Base-by-base conservation (phyloP, 805 yeast genomes). In the Wickerhamomyces bisporus region DNA sequence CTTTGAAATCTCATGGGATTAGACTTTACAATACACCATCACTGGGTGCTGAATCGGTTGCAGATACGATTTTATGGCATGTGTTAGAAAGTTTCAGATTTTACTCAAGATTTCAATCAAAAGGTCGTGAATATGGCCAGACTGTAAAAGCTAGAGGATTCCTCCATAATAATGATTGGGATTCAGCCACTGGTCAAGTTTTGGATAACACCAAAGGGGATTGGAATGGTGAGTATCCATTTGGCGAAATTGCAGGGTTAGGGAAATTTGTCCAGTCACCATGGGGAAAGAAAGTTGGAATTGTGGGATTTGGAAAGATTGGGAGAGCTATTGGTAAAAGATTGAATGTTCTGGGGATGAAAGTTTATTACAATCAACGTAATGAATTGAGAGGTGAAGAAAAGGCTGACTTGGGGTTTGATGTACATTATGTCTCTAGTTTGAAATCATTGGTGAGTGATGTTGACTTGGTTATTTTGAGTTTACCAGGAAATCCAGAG, bases 281-380 rank as follows among this genome's bases (percentile, higher is more conserved):
- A 5, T 52, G 63, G 32, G 73, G 75, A 24, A 75, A 71, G 45
- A 63, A 61, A 26, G 80, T 65, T 29, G 73, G 75, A 20, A 67
- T 80, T 24, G 59, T 79, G 2, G 86, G 86, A 0, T 66, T 79
- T 47, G 86, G 86, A 3, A 65, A 70, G 27, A 78, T 80, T 40
- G 86, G 86, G 2, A 65, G 66, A 44, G 70, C 68, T 18, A 67
- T 78, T 32, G 85, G 75, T 1, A 47, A 47, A 38, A 69, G 78
- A 47, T 62, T 77, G 46, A 39, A 62, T 31, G 71, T 67, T 8
- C 50, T 79, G 29, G 83, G 82, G 1, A 77, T 80, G 84, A 58
- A 73, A 32, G 63, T 80, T 20, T 72, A 66, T 40, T 80, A 79
- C 49, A 64, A 75, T 35, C 77, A 75, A 45, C 63, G 83, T 49